Percentiles rank a stretch among this genome's conserved stretches.
phyloP scores from a whole-genome alignment of 169 alveolate species.

The Plasmodium malariae region DNA sequence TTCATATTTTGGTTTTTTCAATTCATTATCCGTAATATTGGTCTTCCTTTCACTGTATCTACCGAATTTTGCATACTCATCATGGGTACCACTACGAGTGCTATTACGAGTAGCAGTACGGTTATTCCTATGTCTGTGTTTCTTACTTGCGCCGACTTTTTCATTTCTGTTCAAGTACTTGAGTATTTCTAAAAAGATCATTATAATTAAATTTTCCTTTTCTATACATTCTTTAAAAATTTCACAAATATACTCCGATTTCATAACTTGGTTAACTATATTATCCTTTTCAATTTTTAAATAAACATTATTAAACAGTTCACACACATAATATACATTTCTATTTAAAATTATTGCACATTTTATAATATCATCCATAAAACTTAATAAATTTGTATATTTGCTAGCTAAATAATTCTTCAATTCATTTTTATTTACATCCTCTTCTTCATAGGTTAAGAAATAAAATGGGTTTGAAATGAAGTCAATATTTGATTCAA shows the following conservation, averaged over 20 bases:
- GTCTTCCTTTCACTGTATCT: constrained; percentile 21
- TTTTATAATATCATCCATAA: constrained; percentile 49
- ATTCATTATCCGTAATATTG: constrained; percentile 26
- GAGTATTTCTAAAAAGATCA: constrained; percentile 51
- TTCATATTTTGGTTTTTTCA: constrained; percentile 27
- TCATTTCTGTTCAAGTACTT: constrained; percentile 49
- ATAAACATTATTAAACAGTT: constrained; percentile 52
- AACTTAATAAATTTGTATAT: constrained; percentile 16
- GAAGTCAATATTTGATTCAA: constrained; percentile 25
- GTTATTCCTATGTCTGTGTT: not conserved
- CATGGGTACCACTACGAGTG: not conserved
- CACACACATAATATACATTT: constrained; percentile 29
- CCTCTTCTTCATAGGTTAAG: constrained; percentile 67
- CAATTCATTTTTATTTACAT: constrained; percentile 53
- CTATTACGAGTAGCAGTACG: not conserved
- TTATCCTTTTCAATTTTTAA: constrained; percentile 25
- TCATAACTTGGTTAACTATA: constrained; percentile 26
- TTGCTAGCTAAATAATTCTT: constrained; percentile 11
- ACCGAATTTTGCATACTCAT: too few species aligned
- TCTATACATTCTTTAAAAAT: constrained; percentile 66
- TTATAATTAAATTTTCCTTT: constrained; percentile 66
- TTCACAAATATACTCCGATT: constrained; percentile 25
- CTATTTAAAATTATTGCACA: constrained; percentile 57
- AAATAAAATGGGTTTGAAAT: constrained; percentile 65
- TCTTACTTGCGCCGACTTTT: constrained; percentile 16